Evolutionary conservation across 768 basidiomycete species (phyloP), one percentile per base, ranked within the genome.

Genomic region (Agaricus sinodeliciosus): DNA sequence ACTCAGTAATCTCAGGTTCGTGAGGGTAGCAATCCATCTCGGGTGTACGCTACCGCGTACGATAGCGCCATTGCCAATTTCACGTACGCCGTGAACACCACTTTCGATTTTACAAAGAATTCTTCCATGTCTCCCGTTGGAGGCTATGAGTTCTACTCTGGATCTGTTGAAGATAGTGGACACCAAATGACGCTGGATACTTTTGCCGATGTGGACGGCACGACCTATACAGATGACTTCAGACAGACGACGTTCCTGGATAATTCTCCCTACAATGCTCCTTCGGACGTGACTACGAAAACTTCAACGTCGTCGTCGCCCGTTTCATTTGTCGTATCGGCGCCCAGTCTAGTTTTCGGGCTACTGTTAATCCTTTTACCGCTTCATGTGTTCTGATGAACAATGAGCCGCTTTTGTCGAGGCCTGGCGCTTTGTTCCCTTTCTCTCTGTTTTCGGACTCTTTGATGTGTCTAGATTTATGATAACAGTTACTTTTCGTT

Each of bases 101-200:
- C 67, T 25, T 56, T 67, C 31, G 68, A 70, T 28, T 59, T 71
- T 27, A 35, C 57, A 5, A 56, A 59, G 27, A 68, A 70, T 60
- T 59, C 48, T 11, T 60, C 63, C 22, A 57, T 64, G 26, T 56
- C 67, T 3, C 46, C 66, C n/a, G 44, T 62, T 2, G 58, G 52
- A 13, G 70, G 68, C n/a, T 72, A 72, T 58, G 62, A 66, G 34
- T 70, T 73, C 39, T 76, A 76, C 57, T 62, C 61, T 0, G 63
- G 58, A 26, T 49, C 49, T 4, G 51, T 63, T 19, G 60, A 63
- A 41, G 60, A 61, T 34, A 58, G 55, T 5, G 68, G 68, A 28
- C 57, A 64, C 47, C 65, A 69, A 35, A 42, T 65, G 56, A 63
- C 58, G 4, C 45, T 67, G 45, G 65, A 69, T 47, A 46, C 67